These are phyloP conservation scores for Starmerella apicola DNA, from an alignment of 805 yeast species.

Conservation along the genomic window DNA sequence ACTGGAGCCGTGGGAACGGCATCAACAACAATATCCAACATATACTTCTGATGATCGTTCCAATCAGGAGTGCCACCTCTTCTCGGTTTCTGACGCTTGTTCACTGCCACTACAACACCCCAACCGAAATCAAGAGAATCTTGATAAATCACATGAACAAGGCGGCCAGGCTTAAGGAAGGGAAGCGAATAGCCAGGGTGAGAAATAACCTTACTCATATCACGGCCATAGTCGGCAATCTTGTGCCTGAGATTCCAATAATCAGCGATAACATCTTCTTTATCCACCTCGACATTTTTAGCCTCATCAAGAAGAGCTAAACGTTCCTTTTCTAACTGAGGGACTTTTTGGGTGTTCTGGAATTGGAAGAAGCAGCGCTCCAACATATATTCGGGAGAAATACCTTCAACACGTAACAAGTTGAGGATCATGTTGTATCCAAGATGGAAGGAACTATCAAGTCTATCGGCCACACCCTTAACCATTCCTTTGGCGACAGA, in stretches of 20 bases:
- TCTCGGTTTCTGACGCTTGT: slow-evolving; percentile 43
- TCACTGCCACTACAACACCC: slow-evolving; percentile 76
- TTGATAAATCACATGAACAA: slow-evolving; percentile 50
- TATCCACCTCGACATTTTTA: slow-evolving; percentile 47
- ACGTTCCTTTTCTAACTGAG: slow-evolving; percentile 59
- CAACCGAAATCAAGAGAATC: slow-evolving; percentile 80
- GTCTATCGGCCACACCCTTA: slow-evolving; percentile 94
- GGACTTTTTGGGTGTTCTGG: slow-evolving; percentile 86
- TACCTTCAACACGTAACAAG: slow-evolving; percentile 93
- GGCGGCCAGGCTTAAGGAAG: slow-evolving; percentile 80
- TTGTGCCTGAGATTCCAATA: slow-evolving; percentile 73
- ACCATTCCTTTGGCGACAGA: slow-evolving; percentile 99
- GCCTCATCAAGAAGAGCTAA: slow-evolving; percentile 40
- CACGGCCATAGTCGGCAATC: slow-evolving; percentile 55
- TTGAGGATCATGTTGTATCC: slow-evolving; percentile 96
- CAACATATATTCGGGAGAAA: slow-evolving; percentile 94
- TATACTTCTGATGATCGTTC: slow-evolving; percentile 79
- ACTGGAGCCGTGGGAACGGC: slow-evolving; percentile 60
- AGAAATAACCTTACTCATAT: slow-evolving; percentile 67
- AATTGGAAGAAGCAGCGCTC: slow-evolving; percentile 90
- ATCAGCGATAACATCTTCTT: slow-evolving; percentile 61
- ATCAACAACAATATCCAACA: slow-evolving; percentile 77
- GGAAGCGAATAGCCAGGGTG: slow-evolving; percentile 82
- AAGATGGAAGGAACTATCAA: slow-evolving; percentile 93
- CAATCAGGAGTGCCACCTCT: slow-evolving; percentile 42